phyloP scores from a whole-genome alignment of 2,329 filamentous ascomycete genomes.

The Exserohilum turcica region DNA sequence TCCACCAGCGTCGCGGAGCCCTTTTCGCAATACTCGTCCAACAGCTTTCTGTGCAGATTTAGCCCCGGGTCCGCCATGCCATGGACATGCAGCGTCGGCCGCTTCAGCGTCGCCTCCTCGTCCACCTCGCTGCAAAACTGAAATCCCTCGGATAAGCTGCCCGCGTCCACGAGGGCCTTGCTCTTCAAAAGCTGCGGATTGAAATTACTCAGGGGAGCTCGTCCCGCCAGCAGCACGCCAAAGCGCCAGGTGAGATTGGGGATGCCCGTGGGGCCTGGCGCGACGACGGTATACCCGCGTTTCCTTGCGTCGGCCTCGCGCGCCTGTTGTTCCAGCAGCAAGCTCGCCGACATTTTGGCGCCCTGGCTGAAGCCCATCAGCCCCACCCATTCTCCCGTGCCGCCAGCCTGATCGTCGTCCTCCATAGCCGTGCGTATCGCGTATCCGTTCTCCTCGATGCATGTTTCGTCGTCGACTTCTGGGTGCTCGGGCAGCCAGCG shows the following conservation, averaged over 20 bases:
- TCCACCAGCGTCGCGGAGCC: conserved; percentile 64
- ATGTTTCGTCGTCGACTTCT: conserved; percentile 57
- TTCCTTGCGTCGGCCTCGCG: conserved; percentile 43
- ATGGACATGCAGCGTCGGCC: conserved; percentile 72
- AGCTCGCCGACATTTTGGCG: conserved; percentile 54
- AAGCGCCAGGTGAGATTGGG: conserved; percentile 58
- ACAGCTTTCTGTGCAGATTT: conserved; percentile 61
- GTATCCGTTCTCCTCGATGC: conserved; percentile 55
- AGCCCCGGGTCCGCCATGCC: conserved; percentile 66
- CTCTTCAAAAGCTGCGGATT: conserved; percentile 47
- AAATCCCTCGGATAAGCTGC: conserved; percentile 52
- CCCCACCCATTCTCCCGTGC: conserved; percentile 55
- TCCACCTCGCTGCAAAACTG: conserved; percentile 46
- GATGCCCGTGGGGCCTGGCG: conserved; percentile 33
- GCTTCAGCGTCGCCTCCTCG: conserved; percentile 54
- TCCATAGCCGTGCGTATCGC: conserved; percentile 53
- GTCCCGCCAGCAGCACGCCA: conserved; percentile 65
- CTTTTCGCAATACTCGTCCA: conserved; percentile 64
- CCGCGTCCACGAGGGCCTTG: conserved; percentile 48
- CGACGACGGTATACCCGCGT: conserved; percentile 20
- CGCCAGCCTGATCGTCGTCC: conserved; percentile 50
- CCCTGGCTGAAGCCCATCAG: conserved; percentile 58
- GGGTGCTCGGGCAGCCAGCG: conserved; percentile 66
- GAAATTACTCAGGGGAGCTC: conserved; percentile 63
- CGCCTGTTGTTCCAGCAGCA: conserved; percentile 64